Evolutionary conservation across 2,329 filamentous ascomycete genomes (phyloP), one percentile per base, ranked within the genome.

Genomic region (Chaetothyriales sp.): DNA sequence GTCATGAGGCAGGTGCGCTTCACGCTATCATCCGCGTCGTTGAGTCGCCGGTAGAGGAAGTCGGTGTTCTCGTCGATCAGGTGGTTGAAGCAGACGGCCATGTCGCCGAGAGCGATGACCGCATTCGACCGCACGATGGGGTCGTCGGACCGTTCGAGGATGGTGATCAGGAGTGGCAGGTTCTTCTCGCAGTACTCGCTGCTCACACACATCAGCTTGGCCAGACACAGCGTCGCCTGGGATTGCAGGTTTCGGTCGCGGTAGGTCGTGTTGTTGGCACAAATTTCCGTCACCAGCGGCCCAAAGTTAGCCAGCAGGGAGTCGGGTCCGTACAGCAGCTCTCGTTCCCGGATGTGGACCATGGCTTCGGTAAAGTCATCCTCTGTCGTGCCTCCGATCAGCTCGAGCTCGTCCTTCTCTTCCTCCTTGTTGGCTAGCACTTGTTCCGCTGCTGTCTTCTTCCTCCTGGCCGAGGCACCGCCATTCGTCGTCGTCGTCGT

Each of bases 41-140:
- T 93, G 6, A 98, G 77, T 18, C 93, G 81, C 18, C 92, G 83
- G 68, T 98, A 98, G 43, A 98, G 69, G 72, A 96, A 98, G 65
- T 98, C 92, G 0, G 92, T 98, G 67, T 98, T 96, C 69, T 98
- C 93, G 63, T 98, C 93, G 60, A 98, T 95, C 47, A 98, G 78
- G 63, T 98, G 92, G 64, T 98, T 98, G 76, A 98, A 98, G 76
- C 89, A 95, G 19, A 98, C 92, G 0, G 93, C 93, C 92, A 98
- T 98, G 64, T 98, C 92, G 42, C 92, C 92, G 0, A 98, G 79
- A 0, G 92, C 90, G 60, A 98, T 94, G 18, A 98, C 93, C 8
- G 93, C 86, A 64, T 98, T 98, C 61, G 86, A 94, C 48, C 92
- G 83, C 42, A 94, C 90, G 18, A 89, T 94, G 1, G 93, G 84